Percentiles rank a stretch among this genome's conserved stretches.
These are phyloP conservation scores for Trichoderma sp. DNA, from an alignment of 2,329 filamentous ascomycete genomes.

Conservation along the genomic window DNA sequence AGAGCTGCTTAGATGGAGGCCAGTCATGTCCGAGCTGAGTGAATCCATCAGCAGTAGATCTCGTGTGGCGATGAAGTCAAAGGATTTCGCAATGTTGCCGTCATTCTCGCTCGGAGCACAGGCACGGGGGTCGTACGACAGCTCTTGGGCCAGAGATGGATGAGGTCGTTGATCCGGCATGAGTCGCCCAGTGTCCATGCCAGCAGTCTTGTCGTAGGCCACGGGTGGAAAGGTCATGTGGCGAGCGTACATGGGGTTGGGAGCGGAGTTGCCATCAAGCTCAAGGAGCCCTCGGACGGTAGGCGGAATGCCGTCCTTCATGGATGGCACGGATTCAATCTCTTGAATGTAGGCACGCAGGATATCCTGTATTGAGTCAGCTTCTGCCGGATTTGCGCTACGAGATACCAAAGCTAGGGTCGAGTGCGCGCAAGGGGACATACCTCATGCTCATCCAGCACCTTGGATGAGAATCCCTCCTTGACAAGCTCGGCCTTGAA, in stretches of 20 bases:
- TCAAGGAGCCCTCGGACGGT: constrained; percentile 55
- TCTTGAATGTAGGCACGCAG: constrained; percentile 60
- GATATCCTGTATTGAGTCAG: constrained; percentile 45
- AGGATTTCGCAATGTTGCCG: constrained; percentile 34
- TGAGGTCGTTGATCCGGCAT: constrained; percentile 34
- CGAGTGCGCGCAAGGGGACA: constrained; percentile 18
- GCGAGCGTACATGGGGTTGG: constrained; percentile 8
- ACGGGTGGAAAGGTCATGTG: constrained; percentile 23
- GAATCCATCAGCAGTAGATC: constrained; percentile 51
- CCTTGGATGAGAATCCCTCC: constrained; percentile 56
- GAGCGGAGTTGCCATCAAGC: constrained; percentile 33
- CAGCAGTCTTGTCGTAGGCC: constrained; percentile 43
- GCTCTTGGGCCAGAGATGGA: constrained; percentile 26
- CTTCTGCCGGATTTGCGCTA: constrained; percentile 4
- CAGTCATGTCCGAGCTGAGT: constrained; percentile 41
- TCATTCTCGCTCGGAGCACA: constrained; percentile 39
- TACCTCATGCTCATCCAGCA: constrained; percentile 58
- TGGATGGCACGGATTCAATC: constrained; percentile 49
- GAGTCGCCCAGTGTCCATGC: constrained; percentile 38
- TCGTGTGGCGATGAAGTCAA: constrained; percentile 52
- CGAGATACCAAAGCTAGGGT: neutral
- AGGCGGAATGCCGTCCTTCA: constrained; percentile 44
- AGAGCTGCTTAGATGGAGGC: constrained; percentile 41
- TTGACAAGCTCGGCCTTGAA: constrained; percentile 57
- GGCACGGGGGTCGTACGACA: constrained; percentile 37